Evolutionary conservation across 2,329 filamentous ascomycete genomes (phyloP).

Genomic region (Neonectria punicea): DNA sequence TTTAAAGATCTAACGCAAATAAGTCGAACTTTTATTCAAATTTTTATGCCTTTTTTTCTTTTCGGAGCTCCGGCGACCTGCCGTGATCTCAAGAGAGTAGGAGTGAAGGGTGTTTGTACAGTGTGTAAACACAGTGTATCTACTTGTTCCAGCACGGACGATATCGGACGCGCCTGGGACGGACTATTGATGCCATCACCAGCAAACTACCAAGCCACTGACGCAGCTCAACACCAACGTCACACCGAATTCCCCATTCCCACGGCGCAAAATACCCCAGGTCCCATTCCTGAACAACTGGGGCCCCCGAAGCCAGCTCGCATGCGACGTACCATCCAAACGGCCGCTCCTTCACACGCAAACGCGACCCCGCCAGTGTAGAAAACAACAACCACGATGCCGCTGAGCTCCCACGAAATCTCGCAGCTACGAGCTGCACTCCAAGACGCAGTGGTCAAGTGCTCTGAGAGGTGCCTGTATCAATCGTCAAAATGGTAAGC

Average conservation of each 20-base stretch:
- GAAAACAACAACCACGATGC: slow-evolving; percentile 56
- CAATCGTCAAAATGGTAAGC: slow-evolving; percentile 93
- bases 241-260: background rate
- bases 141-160: background rate
- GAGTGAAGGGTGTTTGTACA: slow-evolving; percentile 1
- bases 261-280: background rate
- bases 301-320: background rate
- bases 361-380: slow-evolving; percentile 28
- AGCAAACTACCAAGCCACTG: background rate
- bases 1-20: background rate
- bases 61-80: too few species aligned
- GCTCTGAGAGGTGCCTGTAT: slow-evolving; percentile 93
- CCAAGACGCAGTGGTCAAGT: slow-evolving; percentile 88
- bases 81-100: background rate
- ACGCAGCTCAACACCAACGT: slow-evolving; percentile 9
- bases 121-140: slow-evolving; percentile 11
- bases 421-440: slow-evolving; percentile 77
- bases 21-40: background rate
- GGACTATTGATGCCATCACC: slow-evolving; percentile 22
- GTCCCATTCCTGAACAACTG: background rate
- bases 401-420: slow-evolving; percentile 65
- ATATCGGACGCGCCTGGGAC: slow-evolving; percentile 8
- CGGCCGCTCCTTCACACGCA: background rate
- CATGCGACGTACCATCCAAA: slow-evolving; percentile 1
- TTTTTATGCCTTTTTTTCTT: background rate